Base-by-base conservation (phyloP, 345 rosid species). In the Raphanus sativus region DNA sequence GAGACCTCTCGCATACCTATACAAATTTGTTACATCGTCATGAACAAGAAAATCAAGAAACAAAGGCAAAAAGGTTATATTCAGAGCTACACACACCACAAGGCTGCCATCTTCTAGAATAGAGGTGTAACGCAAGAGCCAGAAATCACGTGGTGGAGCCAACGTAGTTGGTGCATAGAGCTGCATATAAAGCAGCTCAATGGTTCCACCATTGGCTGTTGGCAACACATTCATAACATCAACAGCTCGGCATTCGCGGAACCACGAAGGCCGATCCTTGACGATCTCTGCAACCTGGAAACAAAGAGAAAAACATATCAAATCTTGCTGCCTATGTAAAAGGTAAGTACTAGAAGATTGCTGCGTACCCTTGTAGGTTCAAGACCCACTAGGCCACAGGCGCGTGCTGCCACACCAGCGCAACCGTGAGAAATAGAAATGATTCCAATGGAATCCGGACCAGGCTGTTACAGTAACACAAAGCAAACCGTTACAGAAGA, bases 371-470 rank as follows among this genome's bases (percentile, higher is more conserved):
- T 90, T 50, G 99, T 91, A 81, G 99, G 98, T 76, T 96, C 99
- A 21, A 96, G 92, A 86, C 99, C 97, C 81, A 96, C 99, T 54
- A 96, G 94, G 89, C 99, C 99, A 12, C 99, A 96, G 81, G 99
- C 99, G 74, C 99, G 97, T 85, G 99, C 99, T 86, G 98, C 99
- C 88, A 96, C 98, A 62, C 99, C 99, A 86, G 95, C 26, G 89
- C 98, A 88, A 96, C 97, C 96, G 88, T 96, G 97, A 85, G 99
- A 96, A 91, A 96, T 96, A 87, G 98, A 93, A 83, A 96, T 82
- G 97, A 96, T 96, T 96, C 99, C 98, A 87, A 91, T 89, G 98
- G 99, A 96, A 96, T 96, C 98, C 98, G 99, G 98, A 96, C 99
- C 99, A 96, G 98, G 99, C 99, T 96, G 82, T 83, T 79, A 67